These are phyloP conservation scores for Xylariales sp. DNA, from an alignment of 2,329 filamentous ascomycete genomes.

Conservation along the genomic window DNA sequence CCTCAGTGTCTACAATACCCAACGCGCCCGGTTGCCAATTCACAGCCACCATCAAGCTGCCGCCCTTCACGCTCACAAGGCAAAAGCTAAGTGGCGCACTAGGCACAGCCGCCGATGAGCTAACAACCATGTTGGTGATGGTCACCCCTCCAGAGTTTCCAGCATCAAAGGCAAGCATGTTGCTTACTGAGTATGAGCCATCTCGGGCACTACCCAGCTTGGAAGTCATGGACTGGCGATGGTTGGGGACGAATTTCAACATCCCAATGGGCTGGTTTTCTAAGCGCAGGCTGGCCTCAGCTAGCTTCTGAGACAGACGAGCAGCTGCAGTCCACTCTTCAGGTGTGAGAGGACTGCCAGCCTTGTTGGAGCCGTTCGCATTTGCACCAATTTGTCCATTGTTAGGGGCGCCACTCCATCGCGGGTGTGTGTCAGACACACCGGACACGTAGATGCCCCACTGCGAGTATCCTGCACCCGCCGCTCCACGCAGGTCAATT, in stretches of 20 bases:
- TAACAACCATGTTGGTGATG: slow-evolving; percentile 1
- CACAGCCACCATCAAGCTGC: not conserved
- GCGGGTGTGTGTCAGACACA: slow-evolving; percentile 19
- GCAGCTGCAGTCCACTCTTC: slow-evolving; percentile 29
- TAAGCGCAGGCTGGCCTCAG: slow-evolving; percentile 19
- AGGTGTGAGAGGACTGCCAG: not conserved
- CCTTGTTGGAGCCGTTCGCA: too few species aligned
- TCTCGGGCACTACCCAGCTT: slow-evolving; percentile 33
- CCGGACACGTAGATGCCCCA: slow-evolving; percentile 32
- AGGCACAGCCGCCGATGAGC: not conserved
- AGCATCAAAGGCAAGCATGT: slow-evolving; percentile 30
- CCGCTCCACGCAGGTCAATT: slow-evolving; percentile 33
- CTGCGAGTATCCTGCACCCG: slow-evolving; percentile 21
- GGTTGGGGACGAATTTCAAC: slow-evolving; percentile 32
- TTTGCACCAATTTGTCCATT: too few species aligned
- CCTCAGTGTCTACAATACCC: not conserved
- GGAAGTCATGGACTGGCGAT: slow-evolving; percentile 31
- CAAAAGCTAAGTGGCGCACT: not conserved
- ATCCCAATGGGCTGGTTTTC: slow-evolving; percentile 31
- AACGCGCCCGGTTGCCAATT: not conserved
- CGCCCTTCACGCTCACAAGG: not conserved
- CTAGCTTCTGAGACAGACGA: slow-evolving; percentile 25
- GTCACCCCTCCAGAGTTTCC: not conserved
- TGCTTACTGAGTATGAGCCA: slow-evolving; percentile 39
- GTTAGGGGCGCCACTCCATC: too few species aligned